phyloP scores from a whole-genome alignment of 2,329 filamentous ascomycete genomes.

The Colletotrichum sp. region DNA sequence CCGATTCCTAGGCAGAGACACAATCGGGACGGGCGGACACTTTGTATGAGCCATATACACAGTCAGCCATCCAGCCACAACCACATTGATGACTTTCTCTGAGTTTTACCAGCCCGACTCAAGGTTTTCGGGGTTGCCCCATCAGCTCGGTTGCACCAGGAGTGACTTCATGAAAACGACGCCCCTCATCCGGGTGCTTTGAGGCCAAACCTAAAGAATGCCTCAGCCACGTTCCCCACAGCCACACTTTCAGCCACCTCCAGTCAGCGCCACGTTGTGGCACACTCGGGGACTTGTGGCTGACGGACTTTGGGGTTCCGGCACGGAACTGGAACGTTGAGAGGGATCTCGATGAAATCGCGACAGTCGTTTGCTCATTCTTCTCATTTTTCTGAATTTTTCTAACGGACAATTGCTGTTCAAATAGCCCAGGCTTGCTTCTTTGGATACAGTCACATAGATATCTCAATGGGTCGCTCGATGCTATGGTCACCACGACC shows the following conservation, averaged over 20 bases:
- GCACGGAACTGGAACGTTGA: too few species aligned
- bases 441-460: too few species aligned
- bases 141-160: neutral
- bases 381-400: too few species aligned
- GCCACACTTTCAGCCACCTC: neutral
- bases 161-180: neutral
- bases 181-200: neutral
- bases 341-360: too few species aligned
- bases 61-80: neutral
- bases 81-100: neutral
- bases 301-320: neutral
- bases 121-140: neutral
- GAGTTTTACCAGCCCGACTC: neutral
- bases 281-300: neutral
- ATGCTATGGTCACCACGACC: too few species aligned
- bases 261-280: neutral
- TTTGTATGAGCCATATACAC: neutral
- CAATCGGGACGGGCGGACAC: neutral
- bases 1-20: neutral
- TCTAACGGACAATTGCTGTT: too few species aligned
- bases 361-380: too few species aligned
- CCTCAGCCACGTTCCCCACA: neutral
- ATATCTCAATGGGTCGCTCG: too few species aligned
- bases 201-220: neutral
- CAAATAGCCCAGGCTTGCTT: too few species aligned